Percentiles rank a stretch among this genome's conserved stretches.
phyloP scores from a whole-genome alignment of 225 moss, liverwort and hornwort genomes.

The Antitrichia curtipendula region DNA sequence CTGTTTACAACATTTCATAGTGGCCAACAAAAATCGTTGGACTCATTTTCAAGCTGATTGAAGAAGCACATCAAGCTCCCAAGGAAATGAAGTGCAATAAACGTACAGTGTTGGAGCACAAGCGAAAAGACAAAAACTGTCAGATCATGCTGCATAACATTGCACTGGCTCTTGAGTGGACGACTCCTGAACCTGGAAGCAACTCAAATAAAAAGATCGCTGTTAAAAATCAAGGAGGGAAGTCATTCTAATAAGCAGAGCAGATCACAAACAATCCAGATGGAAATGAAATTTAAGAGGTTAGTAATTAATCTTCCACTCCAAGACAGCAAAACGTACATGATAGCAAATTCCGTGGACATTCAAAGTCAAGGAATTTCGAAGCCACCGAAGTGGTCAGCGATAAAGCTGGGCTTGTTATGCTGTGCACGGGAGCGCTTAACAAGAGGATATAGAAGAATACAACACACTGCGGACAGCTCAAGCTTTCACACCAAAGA shows the following conservation, averaged over 20 bases:
- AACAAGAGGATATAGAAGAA: not conserved
- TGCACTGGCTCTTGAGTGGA: not conserved
- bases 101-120: not conserved
- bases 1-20: not conserved
- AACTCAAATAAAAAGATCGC: not conserved
- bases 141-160: not conserved
- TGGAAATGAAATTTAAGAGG: not conserved
- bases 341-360: not conserved
- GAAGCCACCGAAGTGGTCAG: not conserved
- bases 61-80: not conserved
- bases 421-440: not conserved
- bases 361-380: not conserved
- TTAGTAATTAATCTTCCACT: not conserved
- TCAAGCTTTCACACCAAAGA: not conserved
- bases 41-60: not conserved
- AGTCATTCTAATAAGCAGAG: not conserved
- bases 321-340: not conserved
- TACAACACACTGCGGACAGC: not conserved
- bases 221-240: not conserved
- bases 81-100: not conserved
- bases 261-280: not conserved
- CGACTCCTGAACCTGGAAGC: conserved; percentile 2
- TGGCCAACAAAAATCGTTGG: not conserved
- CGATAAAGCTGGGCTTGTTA: not conserved
- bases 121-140: not conserved